Conservation (phyloP, 345 rosid species). For the Rhizophora apiculata region DNA sequence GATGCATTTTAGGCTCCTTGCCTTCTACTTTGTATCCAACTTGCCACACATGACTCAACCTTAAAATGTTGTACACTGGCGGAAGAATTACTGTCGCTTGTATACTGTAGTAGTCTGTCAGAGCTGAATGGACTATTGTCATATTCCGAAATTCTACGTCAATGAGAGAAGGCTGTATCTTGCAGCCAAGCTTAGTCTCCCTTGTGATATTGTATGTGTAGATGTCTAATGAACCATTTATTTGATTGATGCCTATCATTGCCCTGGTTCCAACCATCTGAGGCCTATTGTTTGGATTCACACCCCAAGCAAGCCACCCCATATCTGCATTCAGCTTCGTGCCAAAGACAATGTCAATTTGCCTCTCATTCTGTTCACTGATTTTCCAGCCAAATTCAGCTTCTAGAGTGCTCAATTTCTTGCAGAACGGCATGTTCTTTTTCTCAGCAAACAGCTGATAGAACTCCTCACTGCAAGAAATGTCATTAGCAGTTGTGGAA, state of each 20-base stretch:
- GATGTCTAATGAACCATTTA: background rate
- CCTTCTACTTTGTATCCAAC: constrained; percentile 31
- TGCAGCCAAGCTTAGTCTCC: constrained; percentile 36
- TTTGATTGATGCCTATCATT: constrained; percentile 34
- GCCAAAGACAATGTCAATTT: constrained; percentile 34
- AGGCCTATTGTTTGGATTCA: constrained; percentile 37
- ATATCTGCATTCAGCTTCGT: background rate
- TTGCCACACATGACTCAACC: constrained; percentile 53
- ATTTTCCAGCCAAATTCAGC: constrained; percentile 37
- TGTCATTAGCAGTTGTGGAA: background rate
- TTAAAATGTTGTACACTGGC: constrained; percentile 23
- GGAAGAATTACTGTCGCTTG: constrained; percentile 34
- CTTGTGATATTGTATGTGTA: constrained; percentile 35
- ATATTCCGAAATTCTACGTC: constrained; percentile 7
- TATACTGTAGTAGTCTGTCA: constrained; percentile 2
- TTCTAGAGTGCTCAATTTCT: constrained; percentile 28
- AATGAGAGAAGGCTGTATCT: constrained; percentile 26
- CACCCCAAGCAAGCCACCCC: constrained; percentile 63
- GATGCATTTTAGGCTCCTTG: constrained; percentile 33
- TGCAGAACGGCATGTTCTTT: constrained; percentile 12
- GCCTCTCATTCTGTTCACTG: background rate
- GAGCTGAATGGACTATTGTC: background rate
- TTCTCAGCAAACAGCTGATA: background rate
- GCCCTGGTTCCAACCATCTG: constrained; percentile 58
- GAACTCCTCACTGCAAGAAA: constrained; percentile 11